Conservation (phyloP, 208 protist species). For the Acanthamoeba quina region DNA sequence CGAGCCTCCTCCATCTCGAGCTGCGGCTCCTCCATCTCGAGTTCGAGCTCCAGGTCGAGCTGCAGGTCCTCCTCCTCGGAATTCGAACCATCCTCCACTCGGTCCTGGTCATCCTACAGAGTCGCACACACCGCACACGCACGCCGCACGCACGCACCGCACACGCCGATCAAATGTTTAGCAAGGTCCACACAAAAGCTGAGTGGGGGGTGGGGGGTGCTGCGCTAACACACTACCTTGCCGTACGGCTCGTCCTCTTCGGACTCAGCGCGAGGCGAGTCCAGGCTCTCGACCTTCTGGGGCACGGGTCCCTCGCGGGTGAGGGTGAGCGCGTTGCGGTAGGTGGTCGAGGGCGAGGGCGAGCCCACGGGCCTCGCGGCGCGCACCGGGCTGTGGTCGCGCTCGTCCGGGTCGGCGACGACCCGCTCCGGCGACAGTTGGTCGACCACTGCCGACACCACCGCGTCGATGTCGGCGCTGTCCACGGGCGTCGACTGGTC, state of each 20-base stretch:
- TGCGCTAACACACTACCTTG: neutral
- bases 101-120: no score
- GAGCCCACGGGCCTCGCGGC: neutral
- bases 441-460: neutral
- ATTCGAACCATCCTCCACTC: neutral
- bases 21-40: slow-evolving; percentile 13
- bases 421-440: no score
- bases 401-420: neutral
- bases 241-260: neutral
- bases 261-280: neutral
- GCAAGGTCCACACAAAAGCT: no score
- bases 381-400: neutral
- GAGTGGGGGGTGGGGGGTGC: no score
- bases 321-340: neutral
- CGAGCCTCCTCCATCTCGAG: slow-evolving; percentile 15
- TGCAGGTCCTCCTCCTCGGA: neutral
- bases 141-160: no score
- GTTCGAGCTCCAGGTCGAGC: slow-evolving; percentile 14
- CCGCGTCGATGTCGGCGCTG: neutral
- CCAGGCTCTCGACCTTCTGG: slow-evolving; percentile 42
- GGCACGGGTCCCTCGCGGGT: slow-evolving; percentile 13
- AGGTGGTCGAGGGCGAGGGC: neutral
- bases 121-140: no score
- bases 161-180: no score
- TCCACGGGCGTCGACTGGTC: neutral